phyloP scores from a whole-genome alignment of 495 filamentous ascomycete genomes.

The Daldinia bambusicola region DNA sequence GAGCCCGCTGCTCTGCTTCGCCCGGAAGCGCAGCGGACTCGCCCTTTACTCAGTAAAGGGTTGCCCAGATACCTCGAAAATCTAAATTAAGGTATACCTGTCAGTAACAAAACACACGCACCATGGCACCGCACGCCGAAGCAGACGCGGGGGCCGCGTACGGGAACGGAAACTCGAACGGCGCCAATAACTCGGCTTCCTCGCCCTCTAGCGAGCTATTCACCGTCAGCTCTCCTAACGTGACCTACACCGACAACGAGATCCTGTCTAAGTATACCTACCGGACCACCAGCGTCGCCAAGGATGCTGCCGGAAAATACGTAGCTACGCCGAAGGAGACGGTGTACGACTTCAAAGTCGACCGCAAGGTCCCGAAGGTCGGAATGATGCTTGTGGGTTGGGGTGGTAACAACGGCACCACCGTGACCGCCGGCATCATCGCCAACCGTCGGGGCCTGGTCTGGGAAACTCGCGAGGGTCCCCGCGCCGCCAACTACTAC shows the following conservation, averaged over 20 bases:
- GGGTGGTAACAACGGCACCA: conserved; percentile 98
- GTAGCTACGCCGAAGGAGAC: conserved; percentile 89
- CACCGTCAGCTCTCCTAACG: conserved; percentile 89
- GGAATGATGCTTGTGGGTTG: conserved; percentile 98
- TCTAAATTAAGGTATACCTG: conserved; percentile 7
- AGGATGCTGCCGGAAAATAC: conserved; percentile 77
- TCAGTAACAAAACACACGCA: conserved; percentile 39
- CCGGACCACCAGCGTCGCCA: conserved; percentile 79
- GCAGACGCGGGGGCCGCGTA: conserved; percentile 75
- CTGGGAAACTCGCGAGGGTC: conserved; percentile 94
- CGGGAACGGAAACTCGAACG: conserved; percentile 66
- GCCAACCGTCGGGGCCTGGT: conserved; percentile 87
- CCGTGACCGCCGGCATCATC: conserved; percentile 96
- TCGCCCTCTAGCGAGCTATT: conserved; percentile 66
- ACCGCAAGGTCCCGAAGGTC: conserved; percentile 90
- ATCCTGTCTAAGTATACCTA: conserved; percentile 97
- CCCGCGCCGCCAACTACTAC: conserved; percentile 91
- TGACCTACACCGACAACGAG: conserved; percentile 84
- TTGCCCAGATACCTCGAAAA: conserved; percentile 42
- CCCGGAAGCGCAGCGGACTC: conserved; percentile 88
- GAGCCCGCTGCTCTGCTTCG: conserved; percentile 86
- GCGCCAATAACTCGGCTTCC: conserved; percentile 41
- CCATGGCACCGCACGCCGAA: conserved; percentile 96
- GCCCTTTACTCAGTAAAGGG: conserved; percentile 69
- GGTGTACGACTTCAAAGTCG: conserved; percentile 96